A percentile compares a stretch with the other conserved stretches of the same genome.
Conservation (phyloP, 2,329 filamentous ascomycete species). For the Botryotinia convoluta region DNA sequence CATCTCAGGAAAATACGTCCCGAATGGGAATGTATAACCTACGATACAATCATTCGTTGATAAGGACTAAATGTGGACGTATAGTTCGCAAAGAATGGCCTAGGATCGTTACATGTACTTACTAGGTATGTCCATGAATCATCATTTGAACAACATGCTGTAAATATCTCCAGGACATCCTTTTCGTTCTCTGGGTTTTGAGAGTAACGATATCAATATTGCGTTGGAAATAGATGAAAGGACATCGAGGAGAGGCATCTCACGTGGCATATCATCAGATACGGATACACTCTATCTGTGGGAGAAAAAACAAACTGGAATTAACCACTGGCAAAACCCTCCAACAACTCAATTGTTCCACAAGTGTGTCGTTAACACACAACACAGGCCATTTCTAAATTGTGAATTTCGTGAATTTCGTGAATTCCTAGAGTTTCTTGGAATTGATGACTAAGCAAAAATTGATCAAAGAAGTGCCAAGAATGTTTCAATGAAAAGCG, state of each 20-base stretch:
- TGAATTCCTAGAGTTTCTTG: too few relatives aligned
- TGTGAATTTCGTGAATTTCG: too few relatives aligned
- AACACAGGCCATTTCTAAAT: too few relatives aligned
- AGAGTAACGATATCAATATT: neutral
- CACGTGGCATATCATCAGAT: neutral
- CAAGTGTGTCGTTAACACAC: too few relatives aligned
- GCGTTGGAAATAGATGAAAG: neutral
- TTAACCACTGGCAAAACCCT: neutral
- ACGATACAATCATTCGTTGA: neutral
- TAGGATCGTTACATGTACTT: neutral
- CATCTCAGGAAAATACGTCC: constrained; percentile 8
- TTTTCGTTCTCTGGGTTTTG: neutral
- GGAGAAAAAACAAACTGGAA: neutral
- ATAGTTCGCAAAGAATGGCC: neutral
- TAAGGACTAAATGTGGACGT: neutral
- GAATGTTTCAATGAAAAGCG: too few relatives aligned
- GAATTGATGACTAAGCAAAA: too few relatives aligned
- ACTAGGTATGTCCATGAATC: neutral
- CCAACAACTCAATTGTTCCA: neutral
- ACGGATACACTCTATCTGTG: neutral
- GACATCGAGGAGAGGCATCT: neutral
- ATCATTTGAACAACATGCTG: neutral
- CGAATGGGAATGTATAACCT: constrained; percentile 12
- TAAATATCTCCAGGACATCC: neutral
- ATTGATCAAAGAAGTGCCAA: too few relatives aligned